Evolutionary conservation across 345 rosid genomes (phyloP).

Genomic region (Dimocarpus longan): DNA sequence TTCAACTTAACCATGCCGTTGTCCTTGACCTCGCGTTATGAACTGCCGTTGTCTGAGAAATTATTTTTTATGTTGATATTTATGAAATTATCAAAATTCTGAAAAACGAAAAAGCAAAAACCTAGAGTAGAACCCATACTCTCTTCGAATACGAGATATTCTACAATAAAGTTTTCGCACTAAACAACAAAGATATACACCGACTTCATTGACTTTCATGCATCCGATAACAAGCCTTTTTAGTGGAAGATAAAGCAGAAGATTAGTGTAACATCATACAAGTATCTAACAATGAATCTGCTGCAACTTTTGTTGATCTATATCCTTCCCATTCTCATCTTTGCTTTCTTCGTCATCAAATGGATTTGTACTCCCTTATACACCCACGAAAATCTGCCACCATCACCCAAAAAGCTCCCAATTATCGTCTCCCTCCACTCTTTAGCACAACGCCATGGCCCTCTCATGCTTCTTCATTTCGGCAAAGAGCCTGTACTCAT

Average conservation of each 20-base stretch:
- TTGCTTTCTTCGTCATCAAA: background rate
- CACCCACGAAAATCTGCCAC: constrained; percentile 22
- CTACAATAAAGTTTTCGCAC: background rate
- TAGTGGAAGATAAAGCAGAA: no score
- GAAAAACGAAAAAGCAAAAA: no score
- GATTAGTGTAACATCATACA: no score
- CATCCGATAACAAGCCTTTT: no score
- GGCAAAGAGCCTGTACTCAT: constrained; percentile 49
- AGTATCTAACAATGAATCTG: background rate
- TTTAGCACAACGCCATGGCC: constrained; percentile 4
- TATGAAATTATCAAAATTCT: no score
- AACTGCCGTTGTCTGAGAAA: no score
- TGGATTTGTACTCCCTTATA: background rate
- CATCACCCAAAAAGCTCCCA: constrained; percentile 58
- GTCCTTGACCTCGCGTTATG: no score
- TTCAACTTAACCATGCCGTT: no score
- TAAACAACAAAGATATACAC: background rate
- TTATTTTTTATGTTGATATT: no score
- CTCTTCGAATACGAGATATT: no score
- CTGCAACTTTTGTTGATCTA: background rate
- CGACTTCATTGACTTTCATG: no score
- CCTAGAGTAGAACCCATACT: no score
- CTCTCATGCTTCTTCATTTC: constrained; percentile 58
- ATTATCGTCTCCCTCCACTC: constrained; percentile 48
- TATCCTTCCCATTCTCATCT: background rate